phyloP scores from a whole-genome alignment of 176 grass and related monocot genomes.

The Carex scoparia region DNA sequence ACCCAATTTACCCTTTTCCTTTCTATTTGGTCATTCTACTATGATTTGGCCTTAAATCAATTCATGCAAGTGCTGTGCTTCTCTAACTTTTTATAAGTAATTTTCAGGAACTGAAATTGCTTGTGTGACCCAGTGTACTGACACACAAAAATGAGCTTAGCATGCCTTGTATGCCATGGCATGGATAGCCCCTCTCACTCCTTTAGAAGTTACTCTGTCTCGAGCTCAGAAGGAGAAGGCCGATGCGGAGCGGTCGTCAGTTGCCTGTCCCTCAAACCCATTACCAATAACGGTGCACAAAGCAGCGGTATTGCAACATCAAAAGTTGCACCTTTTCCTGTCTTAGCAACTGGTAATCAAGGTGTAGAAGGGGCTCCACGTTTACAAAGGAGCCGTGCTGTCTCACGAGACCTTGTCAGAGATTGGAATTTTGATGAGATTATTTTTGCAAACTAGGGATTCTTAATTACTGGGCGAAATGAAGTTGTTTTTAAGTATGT shows the following conservation, averaged over 20 bases:
- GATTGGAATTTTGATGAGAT: constrained; percentile 93
- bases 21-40: background rate
- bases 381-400: constrained; percentile 67
- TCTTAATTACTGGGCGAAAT: background rate
- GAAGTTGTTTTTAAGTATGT: background rate
- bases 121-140: background rate
- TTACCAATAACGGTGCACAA: constrained; percentile 29
- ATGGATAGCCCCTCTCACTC: constrained; percentile 73
- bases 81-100: constrained; percentile 2
- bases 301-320: constrained; percentile 33
- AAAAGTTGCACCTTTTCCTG: constrained; percentile 72
- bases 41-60: background rate
- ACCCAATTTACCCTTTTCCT: background rate
- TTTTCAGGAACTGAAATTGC: background rate
- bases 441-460: constrained; percentile 45
- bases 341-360: constrained; percentile 36
- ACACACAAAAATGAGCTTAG: constrained; percentile 52
- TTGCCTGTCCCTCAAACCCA: constrained; percentile 49
- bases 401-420: constrained; percentile 78
- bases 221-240: constrained; percentile 69
- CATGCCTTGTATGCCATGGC: constrained; percentile 73
- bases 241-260: constrained; percentile 47
- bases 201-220: constrained; percentile 80
- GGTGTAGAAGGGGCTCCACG: constrained; percentile 41
- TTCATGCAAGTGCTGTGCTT: background rate